phyloP scores from a whole-genome alignment of 1,139 yeast genomes.

The Kurtzmaniella quercitrusa region DNA sequence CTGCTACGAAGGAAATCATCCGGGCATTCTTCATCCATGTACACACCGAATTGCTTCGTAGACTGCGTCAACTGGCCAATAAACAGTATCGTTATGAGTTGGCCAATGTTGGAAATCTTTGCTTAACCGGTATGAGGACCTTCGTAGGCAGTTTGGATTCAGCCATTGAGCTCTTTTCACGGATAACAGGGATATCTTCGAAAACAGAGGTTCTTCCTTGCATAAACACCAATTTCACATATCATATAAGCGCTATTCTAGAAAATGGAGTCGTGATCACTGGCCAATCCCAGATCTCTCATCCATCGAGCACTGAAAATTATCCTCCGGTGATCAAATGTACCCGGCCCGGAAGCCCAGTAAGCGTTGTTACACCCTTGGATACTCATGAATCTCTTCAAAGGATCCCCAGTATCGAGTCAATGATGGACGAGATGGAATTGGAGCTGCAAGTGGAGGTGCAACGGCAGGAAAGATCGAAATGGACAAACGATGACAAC shows the following conservation, averaged over 20 bases:
- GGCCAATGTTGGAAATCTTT: slow-evolving; percentile 83
- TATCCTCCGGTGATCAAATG: slow-evolving; percentile 36
- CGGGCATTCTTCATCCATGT: slow-evolving; percentile 76
- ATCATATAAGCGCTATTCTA: slow-evolving; percentile 78
- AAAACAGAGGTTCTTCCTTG: slow-evolving; percentile 69
- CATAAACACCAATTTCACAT: slow-evolving; percentile 76
- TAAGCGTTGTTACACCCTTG: background rate
- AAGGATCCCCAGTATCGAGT: background rate
- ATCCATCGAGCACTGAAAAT: slow-evolving; percentile 48
- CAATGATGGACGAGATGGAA: background rate
- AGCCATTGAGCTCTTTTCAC: slow-evolving; percentile 70
- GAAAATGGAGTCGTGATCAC: slow-evolving; percentile 70
- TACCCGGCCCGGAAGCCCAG: slow-evolving; percentile 37
- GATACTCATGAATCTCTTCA: background rate
- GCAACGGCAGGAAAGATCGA: slow-evolving; percentile 2
- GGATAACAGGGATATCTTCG: slow-evolving; percentile 61
- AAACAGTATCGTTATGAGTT: slow-evolving; percentile 65
- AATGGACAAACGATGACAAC: slow-evolving; percentile 1
- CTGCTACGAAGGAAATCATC: slow-evolving; percentile 67
- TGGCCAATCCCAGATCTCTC: slow-evolving; percentile 95
- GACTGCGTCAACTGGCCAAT: slow-evolving; percentile 44
- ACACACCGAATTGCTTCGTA: slow-evolving; percentile 70
- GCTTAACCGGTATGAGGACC: slow-evolving; percentile 75
- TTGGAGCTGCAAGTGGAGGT: background rate
- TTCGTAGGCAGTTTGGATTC: slow-evolving; percentile 83